Percentiles rank a stretch among this genome's conserved stretches.
These are phyloP conservation scores for Penicillium arizonense DNA, from an alignment of 495 filamentous ascomycete species.

Conservation along the genomic window DNA sequence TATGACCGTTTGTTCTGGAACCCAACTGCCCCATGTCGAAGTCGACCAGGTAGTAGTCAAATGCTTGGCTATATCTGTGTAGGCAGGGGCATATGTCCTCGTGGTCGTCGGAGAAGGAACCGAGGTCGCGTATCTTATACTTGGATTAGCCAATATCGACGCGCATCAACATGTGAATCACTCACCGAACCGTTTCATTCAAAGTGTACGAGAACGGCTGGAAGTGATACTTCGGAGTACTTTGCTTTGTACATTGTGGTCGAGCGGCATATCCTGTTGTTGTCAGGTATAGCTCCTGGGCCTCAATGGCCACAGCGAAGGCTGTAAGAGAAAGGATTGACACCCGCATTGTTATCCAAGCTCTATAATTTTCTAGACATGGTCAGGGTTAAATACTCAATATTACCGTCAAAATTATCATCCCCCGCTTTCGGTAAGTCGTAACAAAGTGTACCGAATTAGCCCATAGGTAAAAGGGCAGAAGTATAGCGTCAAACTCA, in stretches of 20 bases:
- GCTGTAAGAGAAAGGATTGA: neutral
- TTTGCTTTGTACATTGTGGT: slow-evolving; percentile 20
- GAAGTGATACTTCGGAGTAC: slow-evolving; percentile 20
- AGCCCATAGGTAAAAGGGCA: no score
- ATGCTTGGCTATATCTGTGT: slow-evolving; percentile 17
- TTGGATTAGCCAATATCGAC: slow-evolving; percentile 1
- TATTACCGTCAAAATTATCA: no score
- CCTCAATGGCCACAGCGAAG: slow-evolving; percentile 9
- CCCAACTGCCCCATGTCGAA: slow-evolving; percentile 33
- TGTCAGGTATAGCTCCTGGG: slow-evolving; percentile 25
- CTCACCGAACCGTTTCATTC: slow-evolving; percentile 25
- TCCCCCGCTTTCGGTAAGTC: no score
- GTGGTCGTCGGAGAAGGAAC: slow-evolving; percentile 26
- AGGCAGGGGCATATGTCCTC: slow-evolving; percentile 17
- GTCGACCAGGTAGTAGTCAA: slow-evolving; percentile 17
- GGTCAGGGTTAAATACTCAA: no score
- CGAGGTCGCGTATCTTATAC: slow-evolving; percentile 24
- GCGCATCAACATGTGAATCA: neutral
- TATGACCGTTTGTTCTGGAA: slow-evolving; percentile 23
- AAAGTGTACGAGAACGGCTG: slow-evolving; percentile 23
- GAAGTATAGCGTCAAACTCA: no score
- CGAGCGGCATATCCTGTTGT: slow-evolving; percentile 19
- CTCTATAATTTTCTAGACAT: no score
- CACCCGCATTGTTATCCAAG: neutral
- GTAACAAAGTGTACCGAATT: no score